Evolutionary conservation across 1,284 basidiomycete genomes (phyloP).

Genomic region (Cutaneotrichosporon mucoides): DNA sequence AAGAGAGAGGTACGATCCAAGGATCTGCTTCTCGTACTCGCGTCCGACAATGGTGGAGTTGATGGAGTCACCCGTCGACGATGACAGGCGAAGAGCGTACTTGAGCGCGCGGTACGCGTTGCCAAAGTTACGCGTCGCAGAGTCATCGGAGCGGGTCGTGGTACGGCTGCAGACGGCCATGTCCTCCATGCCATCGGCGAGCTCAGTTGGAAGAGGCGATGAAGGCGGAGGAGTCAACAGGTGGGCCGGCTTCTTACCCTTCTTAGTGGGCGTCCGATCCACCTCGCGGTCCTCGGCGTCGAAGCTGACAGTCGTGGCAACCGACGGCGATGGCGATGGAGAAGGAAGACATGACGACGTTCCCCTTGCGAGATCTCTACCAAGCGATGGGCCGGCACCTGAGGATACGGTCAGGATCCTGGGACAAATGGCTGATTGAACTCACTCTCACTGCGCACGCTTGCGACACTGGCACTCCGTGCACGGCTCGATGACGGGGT

Average conservation of each 20-base stretch:
- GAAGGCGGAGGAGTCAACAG: conserved; percentile 39
- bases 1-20: conserved; percentile 36
- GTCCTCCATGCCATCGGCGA: conserved; percentile 9
- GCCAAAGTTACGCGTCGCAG: not conserved
- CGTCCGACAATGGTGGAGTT: conserved; percentile 39
- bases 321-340: conserved; percentile 36
- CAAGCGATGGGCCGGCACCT: not conserved
- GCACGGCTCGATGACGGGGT: conserved; percentile 19
- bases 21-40: conserved; percentile 38
- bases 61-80: conserved; percentile 11
- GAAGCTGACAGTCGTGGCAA: conserved; percentile 23
- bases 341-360: conserved; percentile 27
- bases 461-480: conserved; percentile 36
- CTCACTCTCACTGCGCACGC: conserved; percentile 37
- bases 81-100: conserved; percentile 38
- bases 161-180: conserved; percentile 6
- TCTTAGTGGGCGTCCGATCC: conserved; percentile 32
- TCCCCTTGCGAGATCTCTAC: not conserved
- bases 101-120: conserved; percentile 47
- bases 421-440: not conserved
- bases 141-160: conserved; percentile 1
- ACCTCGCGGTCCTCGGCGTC: conserved; percentile 25
- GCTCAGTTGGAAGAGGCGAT: conserved; percentile 15
- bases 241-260: conserved; percentile 11
- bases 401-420: not conserved